Evolutionary conservation across 805 yeast genomes (phyloP), one percentile per base, ranked within the genome.

Genomic region (Nematodospora valgi): DNA sequence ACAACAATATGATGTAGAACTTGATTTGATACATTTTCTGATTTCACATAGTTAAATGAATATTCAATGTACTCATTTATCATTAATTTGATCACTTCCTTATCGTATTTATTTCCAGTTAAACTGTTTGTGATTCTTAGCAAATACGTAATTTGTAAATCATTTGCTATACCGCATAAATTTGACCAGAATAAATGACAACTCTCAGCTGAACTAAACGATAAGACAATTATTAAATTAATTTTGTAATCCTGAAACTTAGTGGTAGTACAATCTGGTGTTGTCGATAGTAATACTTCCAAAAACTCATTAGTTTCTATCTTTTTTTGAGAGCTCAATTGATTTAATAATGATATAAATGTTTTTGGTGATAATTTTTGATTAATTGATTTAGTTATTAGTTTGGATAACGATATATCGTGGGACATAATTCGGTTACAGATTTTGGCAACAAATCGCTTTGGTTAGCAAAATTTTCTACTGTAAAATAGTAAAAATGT

Each of bases 331-430:
- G 46, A 40, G 19, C 53, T 50, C 18, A 64, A 44, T 40, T 62
- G 66, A 27, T 47, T 44, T 38, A 48, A 54, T 12, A 65, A 46
- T 4, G 49, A 39, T 4, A 48, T 39, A 39, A 65, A 64, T 11
- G 48, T 47, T 33, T 48, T 51, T 23, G 46, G 39, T 7, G 59
- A 26, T 4, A 57, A 37, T 7, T 43, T 43, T 34, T 48, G 49
- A 14, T 44, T 37, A 4, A 53, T 37, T 3, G 58, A 41, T 8
- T 42, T 45, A 32, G 41, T 45, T 17, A 59, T 46, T 12, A 62
- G 47, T 31, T 47, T 47, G 9, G 20, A 5, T n/a, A 40, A 27
- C 5, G 40, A 35, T 15, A 36, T 29, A 3, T 23, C 32, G 2
- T 27, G 27, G 6, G 36, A n/a, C 40, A 37, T 37, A 20, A 24